These are phyloP conservation scores for Talaromyces liani DNA, from an alignment of 495 filamentous ascomycete genomes.

Conservation along the genomic window DNA sequence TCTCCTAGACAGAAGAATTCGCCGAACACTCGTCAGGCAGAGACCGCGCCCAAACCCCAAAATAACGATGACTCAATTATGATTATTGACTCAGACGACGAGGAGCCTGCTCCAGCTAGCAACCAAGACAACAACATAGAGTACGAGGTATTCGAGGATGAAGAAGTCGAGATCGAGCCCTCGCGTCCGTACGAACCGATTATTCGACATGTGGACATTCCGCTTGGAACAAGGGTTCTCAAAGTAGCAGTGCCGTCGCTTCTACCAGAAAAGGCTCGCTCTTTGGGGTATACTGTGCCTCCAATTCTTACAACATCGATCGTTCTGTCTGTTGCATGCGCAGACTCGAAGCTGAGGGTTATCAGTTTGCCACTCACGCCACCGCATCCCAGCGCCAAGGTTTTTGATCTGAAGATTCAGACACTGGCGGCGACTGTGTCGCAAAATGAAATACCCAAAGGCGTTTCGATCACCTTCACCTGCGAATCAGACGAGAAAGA, in stretches of 20 bases:
- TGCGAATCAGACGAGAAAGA: constrained; percentile 29
- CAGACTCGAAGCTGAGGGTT: constrained; percentile 59
- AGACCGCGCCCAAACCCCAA: constrained; percentile 22
- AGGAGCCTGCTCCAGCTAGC: constrained; percentile 36
- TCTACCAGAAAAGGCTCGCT: constrained; percentile 35
- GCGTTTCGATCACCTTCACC: constrained; percentile 61
- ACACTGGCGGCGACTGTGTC: constrained; percentile 42
- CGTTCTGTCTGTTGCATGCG: constrained; percentile 63
- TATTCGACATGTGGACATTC: constrained; percentile 59
- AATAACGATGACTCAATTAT: constrained; percentile 55
- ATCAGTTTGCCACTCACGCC: constrained; percentile 67
- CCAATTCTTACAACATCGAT: constrained; percentile 55
- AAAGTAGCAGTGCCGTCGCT: constrained; percentile 53
- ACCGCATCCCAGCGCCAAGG: constrained; percentile 50
- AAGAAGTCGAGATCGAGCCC: constrained; percentile 54
- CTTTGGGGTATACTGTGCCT: constrained; percentile 49
- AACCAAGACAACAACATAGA: constrained; percentile 31
- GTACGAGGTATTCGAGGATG: constrained; percentile 37
- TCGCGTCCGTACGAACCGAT: constrained; percentile 46
- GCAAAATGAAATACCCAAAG: constrained; percentile 54
- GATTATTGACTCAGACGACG: constrained; percentile 76
- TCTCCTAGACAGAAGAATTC: constrained; percentile 11
- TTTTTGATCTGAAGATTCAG: constrained; percentile 50
- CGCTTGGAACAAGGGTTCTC: constrained; percentile 53
- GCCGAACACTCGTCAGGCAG: constrained; percentile 11